phyloP scores from a whole-genome alignment of 1,284 basidiomycete species.

The Tilletia walkeri region DNA sequence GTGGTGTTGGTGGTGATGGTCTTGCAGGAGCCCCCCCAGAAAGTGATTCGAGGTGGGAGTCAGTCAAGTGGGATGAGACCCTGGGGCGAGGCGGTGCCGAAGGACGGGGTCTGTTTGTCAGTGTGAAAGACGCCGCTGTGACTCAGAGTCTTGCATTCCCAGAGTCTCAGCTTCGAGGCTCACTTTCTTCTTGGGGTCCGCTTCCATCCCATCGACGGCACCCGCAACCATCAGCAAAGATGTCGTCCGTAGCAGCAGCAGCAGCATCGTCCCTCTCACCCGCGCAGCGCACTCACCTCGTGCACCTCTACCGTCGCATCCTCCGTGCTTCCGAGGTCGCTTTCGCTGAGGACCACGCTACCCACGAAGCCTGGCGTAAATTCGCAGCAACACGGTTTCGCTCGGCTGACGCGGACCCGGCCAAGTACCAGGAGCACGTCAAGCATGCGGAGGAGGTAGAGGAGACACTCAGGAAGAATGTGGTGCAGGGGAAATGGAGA shows the following conservation, averaged over 20 bases:
- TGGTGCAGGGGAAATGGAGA: slow-evolving; percentile 49
- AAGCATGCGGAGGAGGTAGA: slow-evolving; percentile 48
- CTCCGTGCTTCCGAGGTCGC: slow-evolving; percentile 46
- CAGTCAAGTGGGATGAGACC: not conserved
- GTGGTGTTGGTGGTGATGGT: too few species aligned
- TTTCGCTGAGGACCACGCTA: slow-evolving; percentile 38
- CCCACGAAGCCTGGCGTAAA: slow-evolving; percentile 35
- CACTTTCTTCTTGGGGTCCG: too few species aligned
- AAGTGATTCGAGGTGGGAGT: not conserved
- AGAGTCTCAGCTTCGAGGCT: too few species aligned
- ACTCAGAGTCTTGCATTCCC: not conserved
- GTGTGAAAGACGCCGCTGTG: not conserved
- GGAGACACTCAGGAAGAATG: slow-evolving; percentile 45
- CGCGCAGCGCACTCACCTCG: slow-evolving; percentile 41
- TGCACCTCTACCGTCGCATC: slow-evolving; percentile 48
- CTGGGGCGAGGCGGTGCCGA: not conserved
- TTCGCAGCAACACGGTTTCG: slow-evolving; percentile 42
- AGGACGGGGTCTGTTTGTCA: not conserved
- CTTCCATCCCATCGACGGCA: too few species aligned
- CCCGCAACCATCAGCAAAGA: not conserved
- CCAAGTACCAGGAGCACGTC: slow-evolving; percentile 44
- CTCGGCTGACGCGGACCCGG: slow-evolving; percentile 33
- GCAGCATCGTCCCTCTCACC: slow-evolving; percentile 26
- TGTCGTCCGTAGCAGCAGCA: not conserved
- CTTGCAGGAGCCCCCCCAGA: not conserved